phyloP scores from a whole-genome alignment of 164 flowering plant genomes.

The Stephania cephalantha region DNA sequence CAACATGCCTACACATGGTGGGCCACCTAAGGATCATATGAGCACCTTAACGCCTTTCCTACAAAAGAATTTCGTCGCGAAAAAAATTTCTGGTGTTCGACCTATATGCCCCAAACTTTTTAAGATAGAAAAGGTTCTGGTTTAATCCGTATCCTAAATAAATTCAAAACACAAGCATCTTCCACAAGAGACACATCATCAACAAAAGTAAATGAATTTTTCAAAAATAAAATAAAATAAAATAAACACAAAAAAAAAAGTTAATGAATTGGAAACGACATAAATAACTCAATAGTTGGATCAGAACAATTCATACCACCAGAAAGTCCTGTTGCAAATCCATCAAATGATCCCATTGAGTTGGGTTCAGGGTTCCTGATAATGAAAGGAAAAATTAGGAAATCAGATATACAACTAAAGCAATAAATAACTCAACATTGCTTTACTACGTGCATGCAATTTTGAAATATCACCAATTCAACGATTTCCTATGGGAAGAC shows the following conservation, averaged over 20 bases:
- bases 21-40: too few species aligned
- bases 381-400: neutral
- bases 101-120: neutral
- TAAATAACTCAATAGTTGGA: neutral
- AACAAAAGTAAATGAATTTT: neutral
- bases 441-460: neutral
- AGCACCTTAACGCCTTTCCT: too few species aligned
- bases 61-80: too few species aligned
- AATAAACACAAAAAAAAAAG: neutral
- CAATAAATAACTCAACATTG: neutral
- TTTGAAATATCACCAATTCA: neutral
- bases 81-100: neutral
- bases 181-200: neutral
- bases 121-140: neutral
- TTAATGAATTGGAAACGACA: neutral
- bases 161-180: neutral
- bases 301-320: slow-evolving; percentile 27
- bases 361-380: slow-evolving; percentile 35
- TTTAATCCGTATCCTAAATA: neutral
- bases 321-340: slow-evolving; percentile 32
- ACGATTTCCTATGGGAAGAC: neutral
- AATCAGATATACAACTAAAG: neutral
- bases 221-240: too few species aligned
- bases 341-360: slow-evolving; percentile 38
- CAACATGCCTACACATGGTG: too few species aligned